A percentile compares a stretch with the other conserved stretches of the same genome.
These are phyloP conservation scores for Boletus rex-veris DNA, from an alignment of 768 basidiomycete species.

Conservation along the genomic window DNA sequence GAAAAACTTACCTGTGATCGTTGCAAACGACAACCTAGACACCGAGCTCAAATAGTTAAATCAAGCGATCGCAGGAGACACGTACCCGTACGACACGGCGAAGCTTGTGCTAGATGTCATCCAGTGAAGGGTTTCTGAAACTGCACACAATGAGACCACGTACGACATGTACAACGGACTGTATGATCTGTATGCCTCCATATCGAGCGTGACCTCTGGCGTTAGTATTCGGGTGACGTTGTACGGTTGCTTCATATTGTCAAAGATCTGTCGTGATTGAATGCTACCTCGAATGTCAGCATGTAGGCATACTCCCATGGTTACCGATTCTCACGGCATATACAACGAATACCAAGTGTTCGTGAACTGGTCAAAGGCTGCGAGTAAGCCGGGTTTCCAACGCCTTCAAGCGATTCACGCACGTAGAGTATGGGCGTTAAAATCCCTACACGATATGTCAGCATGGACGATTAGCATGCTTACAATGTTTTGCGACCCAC, in stretches of 20 bases:
- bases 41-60: slow-evolving; percentile 1
- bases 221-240: slow-evolving; percentile 58
- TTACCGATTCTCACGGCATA: slow-evolving; percentile 45
- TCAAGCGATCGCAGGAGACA: not conserved
- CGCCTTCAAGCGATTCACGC: slow-evolving; percentile 47
- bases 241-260: slow-evolving; percentile 55
- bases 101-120: slow-evolving; percentile 18
- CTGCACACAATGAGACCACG: not conserved
- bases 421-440: slow-evolving; percentile 38
- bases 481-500: slow-evolving; percentile 26
- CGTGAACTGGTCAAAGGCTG: slow-evolving; percentile 42
- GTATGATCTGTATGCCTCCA: slow-evolving; percentile 50
- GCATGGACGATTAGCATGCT: not conserved
- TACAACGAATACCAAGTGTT: slow-evolving; percentile 60
- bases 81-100: slow-evolving; percentile 31
- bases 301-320: not conserved
- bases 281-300: slow-evolving; percentile 36
- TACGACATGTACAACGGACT: slow-evolving; percentile 58
- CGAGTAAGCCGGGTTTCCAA: not conserved
- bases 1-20: slow-evolving; percentile 55
- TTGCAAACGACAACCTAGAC: slow-evolving; percentile 70
- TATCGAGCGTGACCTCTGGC: slow-evolving; percentile 49
- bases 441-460: slow-evolving; percentile 24
- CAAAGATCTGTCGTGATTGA: slow-evolving; percentile 58
- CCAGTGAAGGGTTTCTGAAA: not conserved